phyloP scores from a whole-genome alignment of 495 filamentous ascomycete species.

The Annulohypoxylon maeteangense region DNA sequence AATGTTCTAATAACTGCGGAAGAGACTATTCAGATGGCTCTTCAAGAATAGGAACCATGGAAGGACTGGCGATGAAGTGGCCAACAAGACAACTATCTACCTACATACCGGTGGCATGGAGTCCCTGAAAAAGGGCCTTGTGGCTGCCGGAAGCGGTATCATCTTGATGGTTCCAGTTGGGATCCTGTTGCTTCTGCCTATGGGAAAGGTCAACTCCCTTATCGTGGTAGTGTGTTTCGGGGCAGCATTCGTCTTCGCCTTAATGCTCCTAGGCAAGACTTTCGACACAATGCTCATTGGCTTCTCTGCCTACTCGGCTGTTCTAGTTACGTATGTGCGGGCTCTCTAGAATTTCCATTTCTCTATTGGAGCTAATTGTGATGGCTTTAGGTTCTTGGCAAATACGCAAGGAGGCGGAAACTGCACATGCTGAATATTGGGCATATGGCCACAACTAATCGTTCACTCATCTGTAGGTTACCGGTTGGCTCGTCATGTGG shows the following conservation, averaged over 20 bases:
- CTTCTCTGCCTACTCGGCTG: conserved; percentile 11
- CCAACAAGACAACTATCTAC: not conserved
- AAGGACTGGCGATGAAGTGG: not conserved
- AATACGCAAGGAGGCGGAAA: not conserved
- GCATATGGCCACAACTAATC: not conserved
- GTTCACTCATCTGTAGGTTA: not conserved
- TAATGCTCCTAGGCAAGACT: conserved; percentile 6
- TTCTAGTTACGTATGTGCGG: conserved; percentile 17
- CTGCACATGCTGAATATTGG: not conserved
- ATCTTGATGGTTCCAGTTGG: conserved; percentile 17
- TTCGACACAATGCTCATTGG: conserved; percentile 14
- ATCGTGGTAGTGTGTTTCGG: conserved; percentile 13
- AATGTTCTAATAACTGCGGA: not conserved
- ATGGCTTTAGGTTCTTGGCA: conserved; percentile 4
- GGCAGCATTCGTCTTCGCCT: conserved; percentile 12
- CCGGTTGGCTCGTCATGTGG: not conserved
- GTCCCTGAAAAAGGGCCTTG: conserved; percentile 11
- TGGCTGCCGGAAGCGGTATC: not conserved
- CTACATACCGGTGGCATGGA: conserved; percentile 15
- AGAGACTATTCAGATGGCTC: conserved; percentile 8
- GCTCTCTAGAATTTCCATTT: not conserved
- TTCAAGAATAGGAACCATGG: not conserved
- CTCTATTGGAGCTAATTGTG: not conserved
- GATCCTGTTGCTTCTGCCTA: conserved; percentile 7
- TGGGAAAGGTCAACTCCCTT: not conserved